Evolutionary conservation across 495 filamentous ascomycete genomes (phyloP).

Genomic region (Tuber brumale): DNA sequence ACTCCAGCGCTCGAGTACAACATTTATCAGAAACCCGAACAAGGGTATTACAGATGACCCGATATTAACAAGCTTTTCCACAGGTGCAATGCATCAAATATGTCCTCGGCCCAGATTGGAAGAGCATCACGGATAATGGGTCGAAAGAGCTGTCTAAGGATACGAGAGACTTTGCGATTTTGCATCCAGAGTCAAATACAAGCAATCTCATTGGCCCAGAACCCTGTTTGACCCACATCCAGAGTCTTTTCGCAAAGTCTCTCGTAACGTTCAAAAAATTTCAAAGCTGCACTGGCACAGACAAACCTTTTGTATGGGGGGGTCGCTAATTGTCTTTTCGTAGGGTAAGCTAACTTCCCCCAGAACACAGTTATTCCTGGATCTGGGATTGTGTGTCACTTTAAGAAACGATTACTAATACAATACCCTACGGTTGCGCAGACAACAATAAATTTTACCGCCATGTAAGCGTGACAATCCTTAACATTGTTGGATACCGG

Average conservation of each 20-base stretch:
- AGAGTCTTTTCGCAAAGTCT: too few relatives aligned
- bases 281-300: conserved; percentile 10
- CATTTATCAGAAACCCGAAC: neutral
- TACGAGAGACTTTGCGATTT: too few relatives aligned
- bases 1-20: neutral
- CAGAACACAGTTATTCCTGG: neutral
- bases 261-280: neutral
- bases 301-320: conserved; percentile 12
- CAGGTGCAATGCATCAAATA: neutral
- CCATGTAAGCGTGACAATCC: conserved; percentile 5
- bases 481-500: too few relatives aligned
- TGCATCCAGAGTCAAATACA: too few relatives aligned
- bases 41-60: neutral
- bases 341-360: conserved; percentile 27
- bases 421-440: conserved; percentile 11
- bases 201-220: too few relatives aligned
- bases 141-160: neutral
- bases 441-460: conserved; percentile 23
- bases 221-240: too few relatives aligned
- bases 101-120: neutral
- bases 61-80: neutral
- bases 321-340: conserved; percentile 23
- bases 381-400: neutral
- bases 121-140: neutral
- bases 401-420: conserved; percentile 23